Evolutionary conservation across 2,329 filamentous ascomycete genomes (phyloP), one percentile per base, ranked within the genome.

Genomic region (Sporothrix curviconia): DNA sequence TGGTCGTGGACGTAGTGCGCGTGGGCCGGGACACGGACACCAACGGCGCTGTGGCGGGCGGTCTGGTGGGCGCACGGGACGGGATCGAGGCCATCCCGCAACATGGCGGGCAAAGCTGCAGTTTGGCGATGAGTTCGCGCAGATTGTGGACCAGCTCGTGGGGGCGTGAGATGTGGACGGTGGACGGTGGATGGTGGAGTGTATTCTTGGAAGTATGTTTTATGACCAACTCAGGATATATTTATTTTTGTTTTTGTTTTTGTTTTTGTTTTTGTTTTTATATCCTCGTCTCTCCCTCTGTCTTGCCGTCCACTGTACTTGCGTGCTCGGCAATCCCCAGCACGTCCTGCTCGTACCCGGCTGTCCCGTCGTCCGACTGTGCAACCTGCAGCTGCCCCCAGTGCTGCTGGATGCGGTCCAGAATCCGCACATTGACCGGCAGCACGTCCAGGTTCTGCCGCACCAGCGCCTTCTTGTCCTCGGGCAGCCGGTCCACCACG

Each of bases 1-100:
- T 77, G 9, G 56, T 78, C 4, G 69, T 78, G 0, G 74, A 78
- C 61, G 70, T 78, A 19, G 72, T 78, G 7, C 63, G 73, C 4
- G 66, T 78, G 32, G 76, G 76, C 1, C 64, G 62, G 15, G 76
- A 78, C 56, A 74, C 74, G 0, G 76, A 78, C 59, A 77, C 76
- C 0, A 78, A 78, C 55, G 75, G 62, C 0, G 76, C 76, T 0
- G 71, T 78, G 42, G 74, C 75, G 0, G 75, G 76, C 1, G 76
- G 76, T 0, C 60, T 78, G 3, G 57, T 78, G 2, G 76, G 76
- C 0, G 76, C 75, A 1, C 65, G 74, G 25, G 74, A 77, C 49
- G 76, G 76, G 3, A 64, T 70, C 3, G 65, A 69, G 2, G 71
- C 66, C 5, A 71, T 78, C n/a, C 75, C 76, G 22, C 49, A n/a